Conservation (phyloP, 2,329 filamentous ascomycete genomes). For the Pyrenochaeta sp. region DNA sequence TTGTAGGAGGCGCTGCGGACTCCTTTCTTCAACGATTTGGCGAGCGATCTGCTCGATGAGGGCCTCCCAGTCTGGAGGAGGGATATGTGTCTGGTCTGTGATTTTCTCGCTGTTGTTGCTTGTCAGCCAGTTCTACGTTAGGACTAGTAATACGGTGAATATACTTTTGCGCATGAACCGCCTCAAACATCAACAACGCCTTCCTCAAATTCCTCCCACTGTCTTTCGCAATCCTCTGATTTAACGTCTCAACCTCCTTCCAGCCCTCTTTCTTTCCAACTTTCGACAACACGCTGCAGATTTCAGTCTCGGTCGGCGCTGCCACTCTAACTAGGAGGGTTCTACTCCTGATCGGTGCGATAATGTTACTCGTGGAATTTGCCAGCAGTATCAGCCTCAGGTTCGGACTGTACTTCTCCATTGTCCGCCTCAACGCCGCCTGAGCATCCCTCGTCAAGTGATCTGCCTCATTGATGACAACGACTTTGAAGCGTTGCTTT, state of each 20-base stretch:
- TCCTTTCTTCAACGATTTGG: slow-evolving; percentile 92
- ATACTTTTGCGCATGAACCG: slow-evolving; percentile 96
- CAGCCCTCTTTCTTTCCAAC: slow-evolving; percentile 84
- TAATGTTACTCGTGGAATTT: slow-evolving; percentile 97
- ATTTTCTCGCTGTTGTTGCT: slow-evolving; percentile 77
- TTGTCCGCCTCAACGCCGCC: slow-evolving; percentile 90
- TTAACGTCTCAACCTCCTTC: slow-evolving; percentile 76
- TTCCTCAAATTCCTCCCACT: slow-evolving; percentile 90
- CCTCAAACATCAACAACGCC: slow-evolving; percentile 95
- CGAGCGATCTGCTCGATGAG: slow-evolving; percentile 88
- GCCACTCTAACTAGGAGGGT: slow-evolving; percentile 91
- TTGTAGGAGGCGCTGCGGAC: slow-evolving; percentile 85
- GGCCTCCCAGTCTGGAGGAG: slow-evolving; percentile 96
- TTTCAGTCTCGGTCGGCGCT: slow-evolving; percentile 85
- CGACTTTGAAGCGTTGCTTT: slow-evolving; percentile 94
- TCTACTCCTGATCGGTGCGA: slow-evolving; percentile 94
- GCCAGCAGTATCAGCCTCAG: slow-evolving; percentile 89
- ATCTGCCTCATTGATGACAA: slow-evolving; percentile 98
- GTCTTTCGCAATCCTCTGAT: slow-evolving; percentile 85
- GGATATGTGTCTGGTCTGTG: slow-evolving; percentile 85
- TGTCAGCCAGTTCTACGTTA: slow-evolving; percentile 10
- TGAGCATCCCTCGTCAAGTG: slow-evolving; percentile 93
- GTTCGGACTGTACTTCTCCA: slow-evolving; percentile 99
- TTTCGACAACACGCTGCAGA: slow-evolving; percentile 74
- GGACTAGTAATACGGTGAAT: slow-evolving; percentile 35